These are phyloP conservation scores for Cladosporium sp. DNA, from an alignment of 2,329 filamentous ascomycete species.

Conservation along the genomic window DNA sequence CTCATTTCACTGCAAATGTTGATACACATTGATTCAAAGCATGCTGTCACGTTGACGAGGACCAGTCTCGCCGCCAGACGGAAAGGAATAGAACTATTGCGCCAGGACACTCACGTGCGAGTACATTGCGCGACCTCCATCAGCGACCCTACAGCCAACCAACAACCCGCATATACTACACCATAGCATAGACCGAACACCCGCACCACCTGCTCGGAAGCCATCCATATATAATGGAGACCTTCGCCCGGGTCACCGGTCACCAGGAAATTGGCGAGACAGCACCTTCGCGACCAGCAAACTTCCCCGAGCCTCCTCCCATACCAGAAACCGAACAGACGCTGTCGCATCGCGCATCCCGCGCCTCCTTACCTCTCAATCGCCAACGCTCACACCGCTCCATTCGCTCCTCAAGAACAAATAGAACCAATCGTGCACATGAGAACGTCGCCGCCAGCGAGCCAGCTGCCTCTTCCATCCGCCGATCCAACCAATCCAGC, in stretches of 20 bases:
- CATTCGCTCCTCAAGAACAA: not conserved
- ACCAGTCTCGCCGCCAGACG: not conserved
- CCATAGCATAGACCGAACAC: not conserved
- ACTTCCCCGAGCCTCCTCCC: conserved; percentile 22
- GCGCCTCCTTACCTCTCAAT: conserved; percentile 31
- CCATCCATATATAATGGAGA: conserved; percentile 25
- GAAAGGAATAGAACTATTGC: not conserved
- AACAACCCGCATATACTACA: not conserved
- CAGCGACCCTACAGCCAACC: not conserved
- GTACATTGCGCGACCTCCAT: no score
- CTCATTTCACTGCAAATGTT: not conserved
- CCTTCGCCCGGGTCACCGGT: conserved; percentile 32
- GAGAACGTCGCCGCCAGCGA: conserved; percentile 12
- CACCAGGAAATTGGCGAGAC: conserved; percentile 28
- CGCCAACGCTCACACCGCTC: conserved; percentile 27
- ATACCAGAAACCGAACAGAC: conserved; percentile 20
- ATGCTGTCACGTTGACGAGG: not conserved
- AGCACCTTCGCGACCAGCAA: conserved; percentile 17
- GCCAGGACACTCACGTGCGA: not conserved
- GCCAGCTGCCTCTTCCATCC: conserved; percentile 3
- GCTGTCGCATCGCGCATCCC: conserved; percentile 22
- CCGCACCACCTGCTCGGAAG: not conserved
- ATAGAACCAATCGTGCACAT: not conserved
- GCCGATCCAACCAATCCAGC: conserved; percentile 10
- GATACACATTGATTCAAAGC: not conserved